These are phyloP conservation scores for Penicillium riverlandense DNA, from an alignment of 495 filamentous ascomycete species.

Conservation along the genomic window DNA sequence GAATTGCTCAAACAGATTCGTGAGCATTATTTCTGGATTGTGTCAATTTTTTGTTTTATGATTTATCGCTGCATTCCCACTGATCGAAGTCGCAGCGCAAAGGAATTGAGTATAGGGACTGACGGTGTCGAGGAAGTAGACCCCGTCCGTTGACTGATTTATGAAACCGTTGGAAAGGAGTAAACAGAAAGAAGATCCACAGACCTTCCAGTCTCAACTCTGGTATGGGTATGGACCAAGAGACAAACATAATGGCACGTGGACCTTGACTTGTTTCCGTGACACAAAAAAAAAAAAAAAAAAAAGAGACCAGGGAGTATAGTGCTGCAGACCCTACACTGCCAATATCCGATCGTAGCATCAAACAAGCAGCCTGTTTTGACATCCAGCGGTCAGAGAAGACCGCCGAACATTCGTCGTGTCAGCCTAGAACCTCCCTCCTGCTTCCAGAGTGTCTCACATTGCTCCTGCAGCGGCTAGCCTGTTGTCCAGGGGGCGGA, in stretches of 20 bases:
- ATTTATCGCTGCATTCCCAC: not conserved
- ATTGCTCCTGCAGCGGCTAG: conserved; percentile 9
- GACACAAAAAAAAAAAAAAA: too few species aligned
- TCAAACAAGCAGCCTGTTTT: conserved; percentile 4
- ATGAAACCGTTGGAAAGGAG: too few species aligned
- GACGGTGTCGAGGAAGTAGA: too few species aligned
- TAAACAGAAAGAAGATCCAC: too few species aligned
- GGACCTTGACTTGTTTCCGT: conserved; percentile 11
- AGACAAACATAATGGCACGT: conserved; percentile 12
- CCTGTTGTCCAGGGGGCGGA: conserved; percentile 12
- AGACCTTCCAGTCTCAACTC: too few species aligned
- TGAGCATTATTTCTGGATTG: too few species aligned
- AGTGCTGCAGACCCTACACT: not conserved
- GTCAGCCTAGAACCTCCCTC: conserved; percentile 6
- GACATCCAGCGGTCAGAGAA: conserved; percentile 4
- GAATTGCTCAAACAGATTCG: too few species aligned
- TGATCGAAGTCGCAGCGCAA: not conserved
- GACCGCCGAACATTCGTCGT: conserved; percentile 13
- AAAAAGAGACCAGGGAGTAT: not conserved
- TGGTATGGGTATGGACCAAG: too few species aligned
- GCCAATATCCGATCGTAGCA: conserved; percentile 14
- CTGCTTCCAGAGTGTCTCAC: conserved; percentile 4
- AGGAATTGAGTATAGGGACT: too few species aligned
- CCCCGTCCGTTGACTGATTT: too few species aligned
- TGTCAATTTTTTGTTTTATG: not conserved